Conservation (phyloP, 2,329 filamentous ascomycete species). For the Diaporthe sp. region DNA sequence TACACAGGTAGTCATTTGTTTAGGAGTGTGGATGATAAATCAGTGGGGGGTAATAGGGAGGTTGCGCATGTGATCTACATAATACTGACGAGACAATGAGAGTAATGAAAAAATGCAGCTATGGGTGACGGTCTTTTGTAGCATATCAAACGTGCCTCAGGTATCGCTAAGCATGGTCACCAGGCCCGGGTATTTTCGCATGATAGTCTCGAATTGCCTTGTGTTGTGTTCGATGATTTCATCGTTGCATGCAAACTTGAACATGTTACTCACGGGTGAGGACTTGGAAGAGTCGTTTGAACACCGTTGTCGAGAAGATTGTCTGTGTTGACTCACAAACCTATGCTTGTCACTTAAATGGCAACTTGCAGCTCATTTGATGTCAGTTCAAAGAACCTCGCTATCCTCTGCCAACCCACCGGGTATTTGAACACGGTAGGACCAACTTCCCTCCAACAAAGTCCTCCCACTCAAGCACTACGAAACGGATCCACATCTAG, state of each 20-base stretch:
- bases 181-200: background rate
- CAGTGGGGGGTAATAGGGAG: no score
- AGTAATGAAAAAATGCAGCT: background rate
- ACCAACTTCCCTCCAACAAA: no score
- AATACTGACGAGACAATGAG: background rate
- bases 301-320: no score
- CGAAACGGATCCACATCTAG: no score
- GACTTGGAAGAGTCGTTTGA: background rate
- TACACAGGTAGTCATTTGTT: no score
- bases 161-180: background rate
- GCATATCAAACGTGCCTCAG: background rate
- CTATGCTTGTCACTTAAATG: background rate
- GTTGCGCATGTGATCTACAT: background rate
- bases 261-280: background rate
- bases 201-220: background rate
- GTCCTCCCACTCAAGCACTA: background rate
- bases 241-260: no score
- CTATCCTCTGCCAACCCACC: no score
- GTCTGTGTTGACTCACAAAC: background rate
- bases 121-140: background rate
- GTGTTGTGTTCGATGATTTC: background rate
- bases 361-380: background rate
- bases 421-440: background rate
- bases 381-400: background rate
- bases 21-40: no score